A percentile compares a stretch with the other conserved stretches of the same genome.
These are phyloP conservation scores for Lentinus tigrinus DNA, from an alignment of 768 basidiomycete genomes.

Conservation along the genomic window DNA sequence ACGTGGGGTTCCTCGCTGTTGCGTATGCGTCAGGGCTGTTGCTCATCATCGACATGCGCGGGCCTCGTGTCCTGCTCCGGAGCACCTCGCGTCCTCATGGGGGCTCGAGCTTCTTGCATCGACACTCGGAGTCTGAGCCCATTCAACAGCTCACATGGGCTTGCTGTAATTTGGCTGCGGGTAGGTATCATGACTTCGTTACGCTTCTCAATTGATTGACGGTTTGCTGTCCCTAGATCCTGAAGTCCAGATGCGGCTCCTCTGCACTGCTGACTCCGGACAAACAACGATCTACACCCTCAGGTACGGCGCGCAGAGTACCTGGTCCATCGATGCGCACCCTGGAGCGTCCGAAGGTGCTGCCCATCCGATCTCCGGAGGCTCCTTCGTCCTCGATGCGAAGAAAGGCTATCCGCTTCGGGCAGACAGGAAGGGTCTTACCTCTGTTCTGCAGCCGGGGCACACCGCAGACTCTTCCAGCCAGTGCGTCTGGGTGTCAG, in stretches of 20 bases:
- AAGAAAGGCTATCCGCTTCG: slow-evolving; percentile 46
- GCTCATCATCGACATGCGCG: slow-evolving; percentile 70
- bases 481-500: slow-evolving; percentile 43
- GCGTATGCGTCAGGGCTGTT: slow-evolving; percentile 62
- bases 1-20: slow-evolving; percentile 79
- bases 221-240: slow-evolving; percentile 34
- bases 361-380: slow-evolving; percentile 44
- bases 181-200: slow-evolving; percentile 29
- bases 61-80: slow-evolving; percentile 64
- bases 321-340: slow-evolving; percentile 33
- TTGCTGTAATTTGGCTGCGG: slow-evolving; percentile 53
- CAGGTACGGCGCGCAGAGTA: slow-evolving; percentile 33
- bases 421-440: slow-evolving; percentile 45
- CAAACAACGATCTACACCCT: slow-evolving; percentile 58
- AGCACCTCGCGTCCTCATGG: slow-evolving; percentile 41
- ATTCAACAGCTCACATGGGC: slow-evolving; percentile 66
- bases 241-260: slow-evolving; percentile 52
- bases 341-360: slow-evolving; percentile 37
- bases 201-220: background rate
- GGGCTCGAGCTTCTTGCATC: slow-evolving; percentile 35
- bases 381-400: slow-evolving; percentile 51
- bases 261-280: slow-evolving; percentile 61
- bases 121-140: slow-evolving; percentile 38
- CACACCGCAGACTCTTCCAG: slow-evolving; percentile 20
- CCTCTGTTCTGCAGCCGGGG: slow-evolving; percentile 29